phyloP scores from a whole-genome alignment of 108 stramenopile species.

The Aurantiochytrium sp. region DNA sequence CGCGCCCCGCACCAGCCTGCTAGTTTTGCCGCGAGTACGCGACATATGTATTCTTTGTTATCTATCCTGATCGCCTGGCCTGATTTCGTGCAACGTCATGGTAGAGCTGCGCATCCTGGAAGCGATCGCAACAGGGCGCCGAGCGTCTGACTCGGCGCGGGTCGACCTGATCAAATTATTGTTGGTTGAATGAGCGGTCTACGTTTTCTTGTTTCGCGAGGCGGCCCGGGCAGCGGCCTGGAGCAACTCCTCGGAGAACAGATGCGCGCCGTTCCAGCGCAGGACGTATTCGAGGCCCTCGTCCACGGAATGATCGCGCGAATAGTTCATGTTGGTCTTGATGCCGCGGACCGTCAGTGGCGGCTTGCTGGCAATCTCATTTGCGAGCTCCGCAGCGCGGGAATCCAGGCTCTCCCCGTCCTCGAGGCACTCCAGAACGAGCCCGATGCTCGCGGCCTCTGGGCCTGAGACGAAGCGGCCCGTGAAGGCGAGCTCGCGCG shows the following conservation, averaged over 20 bases:
- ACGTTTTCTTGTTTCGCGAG: neutral
- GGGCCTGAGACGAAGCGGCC: neutral
- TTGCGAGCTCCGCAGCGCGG: neutral
- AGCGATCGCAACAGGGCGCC: too few species aligned
- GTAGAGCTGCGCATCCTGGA: too few species aligned
- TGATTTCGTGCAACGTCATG: too few species aligned
- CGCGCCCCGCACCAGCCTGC: too few species aligned
- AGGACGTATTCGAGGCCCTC: constrained; percentile 20
- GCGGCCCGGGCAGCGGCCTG: neutral
- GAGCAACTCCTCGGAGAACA: neutral
- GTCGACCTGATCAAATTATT: too few species aligned
- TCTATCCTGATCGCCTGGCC: too few species aligned
- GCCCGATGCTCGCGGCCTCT: neutral
- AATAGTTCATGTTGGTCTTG: neutral
- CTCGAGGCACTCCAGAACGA: constrained; percentile 15
- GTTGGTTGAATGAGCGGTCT: too few species aligned
- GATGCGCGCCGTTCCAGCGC: neutral
- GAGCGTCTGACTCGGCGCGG: too few species aligned
- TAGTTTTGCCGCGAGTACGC: too few species aligned
- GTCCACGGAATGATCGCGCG: neutral
- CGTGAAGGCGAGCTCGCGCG: constrained; percentile 22
- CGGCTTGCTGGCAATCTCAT: neutral
- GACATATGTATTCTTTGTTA: too few species aligned
- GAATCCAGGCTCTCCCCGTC: neutral
- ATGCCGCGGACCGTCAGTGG: constrained; percentile 22